Base-by-base conservation (phyloP, 768 basidiomycete species). In the Termitomyces sp. region DNA sequence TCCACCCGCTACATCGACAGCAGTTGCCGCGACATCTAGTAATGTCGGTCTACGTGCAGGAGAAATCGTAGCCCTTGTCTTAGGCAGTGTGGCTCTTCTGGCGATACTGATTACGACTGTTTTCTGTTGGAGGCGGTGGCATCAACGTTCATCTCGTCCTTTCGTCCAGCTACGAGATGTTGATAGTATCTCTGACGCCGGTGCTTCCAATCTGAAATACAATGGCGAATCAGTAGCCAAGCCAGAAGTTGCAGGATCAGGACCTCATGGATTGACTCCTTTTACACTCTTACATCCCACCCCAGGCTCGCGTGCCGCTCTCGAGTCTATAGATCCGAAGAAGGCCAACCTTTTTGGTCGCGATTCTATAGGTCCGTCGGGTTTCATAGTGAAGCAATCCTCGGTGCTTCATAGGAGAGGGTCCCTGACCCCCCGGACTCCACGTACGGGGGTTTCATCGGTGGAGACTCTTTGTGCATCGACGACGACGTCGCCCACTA, bases 241-340 rank as follows among this genome's bases (percentile, higher is more conserved):
- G 7, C 7, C 16, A 11, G 23, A 12, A 1, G 25, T 3, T 12
- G 6, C 9, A 38, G 23, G 15, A 12, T 36, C 16, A 3, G 23
- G 23, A 23, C 23, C 50, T 5, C 45, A n/a, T 25, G 22, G 38
- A 33, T 5, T 22, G 11, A 41, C 46, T 3, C 31, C 53, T 31
- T 54, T 54, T n/a, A 54, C 45, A 2, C 53, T 54, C 38, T 12
- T 46, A 12, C 46, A 41, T 6, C 53, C 53, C 7, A n/a, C 36
- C 22, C 36, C 45, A 16, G 25, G 16, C 22, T 54, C 53, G 11
- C 43, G 33, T 7, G 53, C 53, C 22, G 39, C 45, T 16, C 11
- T 32, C 3, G 46, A 25, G 13, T 5, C 16, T 29, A 18, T 7
- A 29, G 38, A 43, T 13, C 7, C 12, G 32, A 44, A 44, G 42